Percentiles rank a stretch among this genome's conserved stretches.
Conservation (phyloP, 345 rosid species). For the Isatis tinctoria region DNA sequence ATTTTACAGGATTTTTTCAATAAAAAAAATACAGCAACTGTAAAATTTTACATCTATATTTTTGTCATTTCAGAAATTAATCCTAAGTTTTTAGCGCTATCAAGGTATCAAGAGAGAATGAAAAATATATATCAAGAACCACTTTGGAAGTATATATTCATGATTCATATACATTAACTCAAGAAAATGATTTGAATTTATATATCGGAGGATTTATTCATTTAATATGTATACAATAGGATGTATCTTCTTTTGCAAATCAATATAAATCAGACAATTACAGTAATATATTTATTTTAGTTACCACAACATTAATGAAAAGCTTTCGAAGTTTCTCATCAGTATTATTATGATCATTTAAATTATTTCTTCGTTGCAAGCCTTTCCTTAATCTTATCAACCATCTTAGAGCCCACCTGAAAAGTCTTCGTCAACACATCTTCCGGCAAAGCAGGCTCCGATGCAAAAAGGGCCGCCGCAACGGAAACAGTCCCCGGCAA, state of each 20-base stretch:
- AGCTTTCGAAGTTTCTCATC: not conserved
- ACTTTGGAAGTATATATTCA: too few species aligned
- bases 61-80: too few species aligned
- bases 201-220: too few species aligned
- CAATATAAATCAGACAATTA: not conserved
- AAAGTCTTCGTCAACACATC: constrained; percentile 57
- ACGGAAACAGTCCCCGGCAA: constrained; percentile 57
- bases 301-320: not conserved
- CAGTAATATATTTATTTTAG: not conserved
- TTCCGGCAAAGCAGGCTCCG: constrained; percentile 54
- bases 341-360: not conserved
- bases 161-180: too few species aligned
- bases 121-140: too few species aligned
- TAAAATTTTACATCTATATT: too few species aligned
- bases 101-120: too few species aligned
- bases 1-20: too few species aligned
- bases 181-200: too few species aligned
- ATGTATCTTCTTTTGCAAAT: not conserved
- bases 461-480: constrained; percentile 37
- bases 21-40: too few species aligned
- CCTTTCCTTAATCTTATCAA: constrained; percentile 47
- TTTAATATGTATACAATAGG: not conserved
- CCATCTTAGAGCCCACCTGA: constrained; percentile 56
- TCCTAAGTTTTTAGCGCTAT: too few species aligned
- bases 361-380: constrained; percentile 47